Base-by-base conservation (phyloP, 495 filamentous ascomycete genomes). In the Aspergillus wentii region DNA sequence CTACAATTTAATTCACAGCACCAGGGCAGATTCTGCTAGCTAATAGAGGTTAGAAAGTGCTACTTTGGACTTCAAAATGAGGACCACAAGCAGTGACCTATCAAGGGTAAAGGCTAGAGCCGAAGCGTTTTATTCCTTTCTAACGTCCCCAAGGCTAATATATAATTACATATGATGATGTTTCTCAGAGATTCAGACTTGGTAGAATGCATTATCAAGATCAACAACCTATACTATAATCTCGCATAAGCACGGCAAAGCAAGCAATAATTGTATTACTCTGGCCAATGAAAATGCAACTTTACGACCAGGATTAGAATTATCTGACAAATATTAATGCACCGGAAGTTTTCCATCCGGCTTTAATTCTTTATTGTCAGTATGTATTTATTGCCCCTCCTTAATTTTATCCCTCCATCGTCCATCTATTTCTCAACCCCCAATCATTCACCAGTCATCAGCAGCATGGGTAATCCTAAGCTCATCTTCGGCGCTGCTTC, bases 401-500 rank as follows among this genome's bases (percentile, higher is more conserved):
- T 31, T 8, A 8, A 8, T 17, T 17, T 17, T 8, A n/a, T 31
- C 4, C 9, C 10, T 2, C 25, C 25, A 28, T 31, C 31, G 19
- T 33, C 31, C 5, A 17, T 20, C 31, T 18, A 9, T 29, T 29
- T 29, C 11, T 29, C 26, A 29, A 29, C 26, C 3, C 31, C 11
- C 31, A 8, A 33, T 18, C 29, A 31, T 2, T n/a, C 29, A 31
- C 8, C 14, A 13, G 16, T 17, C 29, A 31, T 31, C 3, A 16
- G n/a, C 29, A 31, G 15, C 2, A 31, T 8, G 29, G 29, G 29
- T 31, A 8, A 48, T 5, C 55, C 59, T 7, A 48, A 56, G 8
- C 36, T 62, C 21, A 48, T 67, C 17, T 62, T 65, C 25, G 63
- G 63, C n/a, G 59, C 56, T 4, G 54, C 55, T 28, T 33, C 39